Evolutionary conservation across 352 stramenopile genomes (phyloP).

Genomic region (Phytophthora ohioensis): DNA sequence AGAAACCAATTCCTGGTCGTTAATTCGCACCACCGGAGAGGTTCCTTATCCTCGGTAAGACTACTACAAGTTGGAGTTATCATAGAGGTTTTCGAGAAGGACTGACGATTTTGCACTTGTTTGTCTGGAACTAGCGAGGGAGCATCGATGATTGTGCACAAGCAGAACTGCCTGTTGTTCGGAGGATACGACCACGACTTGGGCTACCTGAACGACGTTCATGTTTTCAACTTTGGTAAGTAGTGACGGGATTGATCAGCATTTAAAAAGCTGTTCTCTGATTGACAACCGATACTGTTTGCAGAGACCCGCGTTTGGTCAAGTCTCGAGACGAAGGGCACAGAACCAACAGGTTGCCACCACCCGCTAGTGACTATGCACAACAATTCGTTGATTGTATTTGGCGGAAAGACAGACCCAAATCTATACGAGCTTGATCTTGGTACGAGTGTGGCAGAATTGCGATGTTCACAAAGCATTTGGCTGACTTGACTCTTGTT

Average conservation of each 20-base stretch:
- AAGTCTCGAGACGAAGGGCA: constrained; percentile 89
- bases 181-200: constrained; percentile 96
- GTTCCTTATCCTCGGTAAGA: constrained; percentile 74
- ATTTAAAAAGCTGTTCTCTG: background rate
- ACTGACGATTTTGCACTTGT: background rate
- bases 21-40: constrained; percentile 51
- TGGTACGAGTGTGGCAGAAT: constrained; percentile 39
- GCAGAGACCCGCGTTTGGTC: constrained; percentile 88
- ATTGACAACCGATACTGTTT: background rate
- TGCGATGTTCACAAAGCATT: background rate
- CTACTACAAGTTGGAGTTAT: background rate
- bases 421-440: constrained; percentile 96
- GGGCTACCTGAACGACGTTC: constrained; percentile 95
- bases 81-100: background rate
- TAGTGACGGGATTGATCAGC: too few relatives aligned
- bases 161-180: constrained; percentile 95
- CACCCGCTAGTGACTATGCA: constrained; percentile 95
- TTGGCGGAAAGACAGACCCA: constrained; percentile 93
- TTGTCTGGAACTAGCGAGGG: constrained; percentile 58
- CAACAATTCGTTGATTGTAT: constrained; percentile 93
- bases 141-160: constrained; percentile 92
- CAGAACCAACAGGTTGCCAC: constrained; percentile 92
- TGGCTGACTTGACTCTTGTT: constrained; percentile 8
- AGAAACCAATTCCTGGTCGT: constrained; percentile 59
- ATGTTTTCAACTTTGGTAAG: constrained; percentile 96